Evolutionary conservation across 2,329 filamentous ascomycete species (phyloP).

Genomic region (Tothia fuscella): DNA sequence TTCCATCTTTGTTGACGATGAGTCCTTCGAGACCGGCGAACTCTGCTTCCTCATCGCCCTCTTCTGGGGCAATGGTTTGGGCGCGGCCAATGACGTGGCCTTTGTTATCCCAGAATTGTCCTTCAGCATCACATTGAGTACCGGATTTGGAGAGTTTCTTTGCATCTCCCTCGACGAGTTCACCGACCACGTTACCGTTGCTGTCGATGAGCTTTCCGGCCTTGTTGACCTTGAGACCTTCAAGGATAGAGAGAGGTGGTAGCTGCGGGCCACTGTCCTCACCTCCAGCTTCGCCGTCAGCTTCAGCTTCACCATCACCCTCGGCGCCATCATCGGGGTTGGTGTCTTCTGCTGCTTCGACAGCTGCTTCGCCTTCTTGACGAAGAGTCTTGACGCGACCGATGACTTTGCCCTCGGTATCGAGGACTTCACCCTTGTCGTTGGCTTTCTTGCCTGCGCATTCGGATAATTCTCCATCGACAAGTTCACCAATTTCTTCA

Average conservation of each 20-base stretch:
- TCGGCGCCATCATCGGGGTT: constrained; percentile 18
- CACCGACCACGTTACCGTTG: constrained; percentile 35
- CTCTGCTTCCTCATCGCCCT: constrained; percentile 35
- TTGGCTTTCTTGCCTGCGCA: constrained; percentile 56
- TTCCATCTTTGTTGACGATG: constrained; percentile 37
- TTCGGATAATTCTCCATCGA: constrained; percentile 46
- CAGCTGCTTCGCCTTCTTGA: constrained; percentile 26
- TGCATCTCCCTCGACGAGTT: constrained; percentile 38
- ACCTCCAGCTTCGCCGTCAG: constrained; percentile 19
- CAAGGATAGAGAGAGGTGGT: constrained; percentile 37
- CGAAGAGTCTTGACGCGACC: constrained; percentile 46
- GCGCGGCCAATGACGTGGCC: constrained; percentile 40
- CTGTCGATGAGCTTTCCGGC: constrained; percentile 37
- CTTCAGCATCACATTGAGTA: constrained; percentile 32
- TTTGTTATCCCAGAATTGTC: constrained; percentile 43
- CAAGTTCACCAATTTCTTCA: constrained; percentile 40
- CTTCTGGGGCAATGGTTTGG: constrained; percentile 34
- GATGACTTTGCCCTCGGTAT: constrained; percentile 51
- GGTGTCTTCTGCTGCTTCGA: constrained; percentile 18
- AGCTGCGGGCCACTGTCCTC: constrained; percentile 25
- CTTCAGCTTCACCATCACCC: constrained; percentile 21
- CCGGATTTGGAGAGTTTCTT: constrained; percentile 42
- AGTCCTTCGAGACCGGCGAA: constrained; percentile 41
- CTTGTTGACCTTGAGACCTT: constrained; percentile 39
- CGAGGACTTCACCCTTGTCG: constrained; percentile 51